These are phyloP conservation scores for Boletus vermiculosoides DNA, from an alignment of 768 basidiomycete genomes.

Conservation along the genomic window DNA sequence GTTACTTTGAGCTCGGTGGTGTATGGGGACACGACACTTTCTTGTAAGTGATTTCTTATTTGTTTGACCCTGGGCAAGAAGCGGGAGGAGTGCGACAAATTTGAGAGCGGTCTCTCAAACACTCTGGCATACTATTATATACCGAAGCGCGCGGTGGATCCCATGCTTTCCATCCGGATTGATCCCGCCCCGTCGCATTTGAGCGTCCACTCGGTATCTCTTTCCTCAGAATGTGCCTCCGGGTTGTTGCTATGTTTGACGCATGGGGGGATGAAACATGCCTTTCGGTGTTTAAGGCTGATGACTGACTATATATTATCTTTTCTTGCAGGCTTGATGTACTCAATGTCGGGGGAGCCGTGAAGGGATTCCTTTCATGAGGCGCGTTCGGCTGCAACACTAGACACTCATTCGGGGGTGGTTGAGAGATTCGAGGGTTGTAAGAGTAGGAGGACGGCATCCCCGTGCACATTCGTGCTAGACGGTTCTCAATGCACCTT, in stretches of 20 bases:
- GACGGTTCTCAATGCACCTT: not conserved
- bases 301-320: slow-evolving; percentile 14
- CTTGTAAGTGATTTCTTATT: slow-evolving; percentile 52
- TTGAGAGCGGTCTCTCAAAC: not conserved
- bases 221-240: not conserved
- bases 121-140: slow-evolving; percentile 10
- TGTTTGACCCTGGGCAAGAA: not conserved
- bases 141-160: not conserved
- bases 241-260: not conserved
- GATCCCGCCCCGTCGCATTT: slow-evolving; percentile 1
- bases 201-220: not conserved
- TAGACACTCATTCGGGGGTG: not conserved
- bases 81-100: not conserved
- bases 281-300: not conserved
- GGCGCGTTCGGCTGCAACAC: not conserved
- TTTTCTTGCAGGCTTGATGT: slow-evolving; percentile 63
- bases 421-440: not conserved
- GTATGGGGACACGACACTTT: slow-evolving; percentile 99
- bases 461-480: not conserved
- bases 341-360: slow-evolving; percentile 86
- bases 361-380: slow-evolving; percentile 81
- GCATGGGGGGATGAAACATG: not conserved
- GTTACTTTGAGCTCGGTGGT: slow-evolving; percentile 96
- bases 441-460: not conserved
- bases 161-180: slow-evolving; percentile 2